Evolutionary conservation across 2,329 filamentous ascomycete species (phyloP), one percentile per base, ranked within the genome.

Genomic region (Pyricularia sp.): DNA sequence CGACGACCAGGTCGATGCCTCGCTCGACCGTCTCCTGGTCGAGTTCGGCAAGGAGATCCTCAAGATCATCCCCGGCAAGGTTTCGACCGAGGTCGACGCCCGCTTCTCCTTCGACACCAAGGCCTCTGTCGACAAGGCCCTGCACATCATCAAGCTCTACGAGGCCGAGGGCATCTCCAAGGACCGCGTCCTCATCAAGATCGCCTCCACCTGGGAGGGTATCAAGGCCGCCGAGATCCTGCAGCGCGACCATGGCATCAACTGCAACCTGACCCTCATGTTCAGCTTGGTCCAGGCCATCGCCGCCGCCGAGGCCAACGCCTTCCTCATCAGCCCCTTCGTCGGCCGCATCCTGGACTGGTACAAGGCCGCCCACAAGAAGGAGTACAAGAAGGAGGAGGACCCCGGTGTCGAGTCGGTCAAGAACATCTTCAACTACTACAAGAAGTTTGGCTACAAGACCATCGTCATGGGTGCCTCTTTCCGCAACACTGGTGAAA

Each of bases 401-500:
- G 95, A 99, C 86, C 95, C 95, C 69, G 95, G 95, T 86, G 95
- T 99, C 82, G 88, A 92, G 85, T 94, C 91, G 74, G 95, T 99
- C 78, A 87, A 94, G 87, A 79, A 77, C 81, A 99, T 99, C 85
- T 99, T 91, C 90, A 95, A 99, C 89, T 99, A 99, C 92, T 99
- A 99, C 91, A 99, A 99, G 92, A 98, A 98, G 88, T 92, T 85
- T 81, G 93, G 92, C 81, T 97, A 99, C 90, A 97, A 97, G 77
- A 99, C 95, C 81, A 97, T 98, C 76, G 95, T 99, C 83, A 99
- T 99, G 95, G 95, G 95, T 78, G 95, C 95, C 75, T 97, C 94
- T 59, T 99, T 99, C 93, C 90, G 95, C 81, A 98, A 91, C 86
- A 85, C 85, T 72, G 95, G 95, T 78, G 95, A 99, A 86, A 97